These are phyloP conservation scores for Kodamaea restingae DNA, from an alignment of 805 yeast genomes.

Conservation along the genomic window DNA sequence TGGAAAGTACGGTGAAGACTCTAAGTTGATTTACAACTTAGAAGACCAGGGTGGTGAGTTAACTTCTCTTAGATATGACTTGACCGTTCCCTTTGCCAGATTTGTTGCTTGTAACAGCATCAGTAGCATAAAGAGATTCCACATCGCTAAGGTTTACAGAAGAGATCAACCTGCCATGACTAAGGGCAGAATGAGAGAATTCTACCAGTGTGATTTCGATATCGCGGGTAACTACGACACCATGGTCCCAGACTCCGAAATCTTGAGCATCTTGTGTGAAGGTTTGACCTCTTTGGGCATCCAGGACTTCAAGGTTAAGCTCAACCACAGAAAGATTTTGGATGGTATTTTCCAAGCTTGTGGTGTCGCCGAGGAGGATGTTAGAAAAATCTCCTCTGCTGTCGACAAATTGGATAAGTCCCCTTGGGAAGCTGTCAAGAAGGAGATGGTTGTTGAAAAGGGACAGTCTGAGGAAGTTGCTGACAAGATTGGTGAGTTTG, in stretches of 20 bases:
- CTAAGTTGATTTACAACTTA: conserved; percentile 89
- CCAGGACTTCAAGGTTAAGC: conserved; percentile 81
- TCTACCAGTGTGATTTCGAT: conserved; percentile 98
- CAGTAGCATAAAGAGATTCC: conserved; percentile 86
- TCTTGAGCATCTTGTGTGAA: conserved; percentile 74
- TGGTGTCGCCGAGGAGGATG: conserved; percentile 92
- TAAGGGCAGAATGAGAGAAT: conserved; percentile 99
- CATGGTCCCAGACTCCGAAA: conserved; percentile 97
- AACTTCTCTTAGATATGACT: conserved; percentile 90
- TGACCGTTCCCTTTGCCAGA: conserved; percentile 98
- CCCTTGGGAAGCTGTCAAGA: conserved; percentile 93
- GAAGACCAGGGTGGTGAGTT: conserved; percentile 99
- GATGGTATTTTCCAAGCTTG: conserved; percentile 95
- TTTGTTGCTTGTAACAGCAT: conserved; percentile 94
- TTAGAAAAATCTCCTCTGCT: conserved; percentile 88
- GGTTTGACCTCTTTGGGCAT: conserved; percentile 84
- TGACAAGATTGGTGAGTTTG: conserved; percentile 87
- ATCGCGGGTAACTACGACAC: conserved; percentile 88
- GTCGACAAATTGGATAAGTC: conserved; percentile 94
- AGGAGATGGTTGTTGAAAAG: conserved; percentile 90
- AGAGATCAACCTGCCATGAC: conserved; percentile 99
- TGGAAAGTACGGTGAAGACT: conserved; percentile 98
- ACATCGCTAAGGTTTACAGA: conserved; percentile 96
- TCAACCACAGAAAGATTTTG: conserved; percentile 91
- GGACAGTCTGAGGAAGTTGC: conserved; percentile 89